phyloP scores from a whole-genome alignment of 1,139 yeast genomes.

The Blastobotrys proliferans region DNA sequence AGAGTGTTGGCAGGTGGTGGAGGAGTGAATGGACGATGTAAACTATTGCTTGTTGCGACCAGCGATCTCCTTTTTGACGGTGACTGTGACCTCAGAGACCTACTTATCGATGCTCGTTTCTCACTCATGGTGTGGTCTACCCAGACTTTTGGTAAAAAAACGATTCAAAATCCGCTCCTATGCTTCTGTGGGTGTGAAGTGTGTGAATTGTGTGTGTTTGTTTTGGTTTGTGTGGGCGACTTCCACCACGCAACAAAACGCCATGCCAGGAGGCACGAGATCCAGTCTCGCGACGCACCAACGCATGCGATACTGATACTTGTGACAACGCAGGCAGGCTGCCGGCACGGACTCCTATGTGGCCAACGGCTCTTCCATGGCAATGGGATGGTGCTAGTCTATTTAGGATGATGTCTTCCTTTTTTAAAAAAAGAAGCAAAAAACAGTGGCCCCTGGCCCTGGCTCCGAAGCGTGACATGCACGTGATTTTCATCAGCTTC shows the following conservation, averaged over 20 bases:
- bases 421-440: too few relatives aligned
- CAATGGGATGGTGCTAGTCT: too few relatives aligned
- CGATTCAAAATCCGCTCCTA: neutral
- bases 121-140: constrained; percentile 6
- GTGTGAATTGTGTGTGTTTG: neutral
- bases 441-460: too few relatives aligned
- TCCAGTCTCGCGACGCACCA: neutral
- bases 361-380: too few relatives aligned
- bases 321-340: too few relatives aligned
- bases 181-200: neutral
- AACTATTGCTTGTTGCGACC: neutral
- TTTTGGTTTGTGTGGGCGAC: neutral
- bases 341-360: too few relatives aligned
- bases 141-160: too few relatives aligned
- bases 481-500: too few relatives aligned
- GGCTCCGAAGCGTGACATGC: too few relatives aligned
- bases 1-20: neutral
- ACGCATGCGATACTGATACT: neutral
- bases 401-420: too few relatives aligned
- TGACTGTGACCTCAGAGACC: constrained; percentile 6
- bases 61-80: constrained; percentile 11
- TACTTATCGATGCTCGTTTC: too few relatives aligned
- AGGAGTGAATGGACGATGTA: neutral
- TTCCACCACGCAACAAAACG: neutral
- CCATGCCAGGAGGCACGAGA: neutral